Evolutionary conservation across 202 grass and related monocot species (phyloP).

Genomic region (Dendrocalamus latiflorus): DNA sequence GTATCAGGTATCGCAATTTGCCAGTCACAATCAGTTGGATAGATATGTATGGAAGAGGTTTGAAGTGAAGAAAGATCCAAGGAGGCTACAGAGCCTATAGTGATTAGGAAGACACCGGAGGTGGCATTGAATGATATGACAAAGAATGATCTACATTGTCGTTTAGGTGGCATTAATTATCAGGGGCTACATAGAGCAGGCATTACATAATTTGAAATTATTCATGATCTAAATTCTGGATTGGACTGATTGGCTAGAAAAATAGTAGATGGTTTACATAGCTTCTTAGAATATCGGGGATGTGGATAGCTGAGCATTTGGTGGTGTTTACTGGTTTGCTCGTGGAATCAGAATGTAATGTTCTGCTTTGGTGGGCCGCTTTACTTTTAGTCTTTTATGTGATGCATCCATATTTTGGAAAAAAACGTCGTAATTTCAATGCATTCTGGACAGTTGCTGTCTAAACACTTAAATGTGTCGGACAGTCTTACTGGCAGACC

Average conservation of each 20-base stretch:
- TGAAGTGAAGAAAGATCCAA: no score
- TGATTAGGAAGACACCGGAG: background rate
- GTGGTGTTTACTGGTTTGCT: background rate
- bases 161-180: background rate
- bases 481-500: background rate
- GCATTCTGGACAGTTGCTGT: background rate
- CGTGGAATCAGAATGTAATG: background rate
- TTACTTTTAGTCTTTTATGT: background rate
- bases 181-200: background rate
- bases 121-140: background rate
- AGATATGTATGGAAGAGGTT: background rate
- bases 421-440: background rate
- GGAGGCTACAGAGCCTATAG: background rate
- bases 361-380: background rate
- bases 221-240: background rate
- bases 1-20: background rate
- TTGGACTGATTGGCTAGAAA: background rate
- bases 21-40: background rate
- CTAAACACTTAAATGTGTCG: constrained; percentile 2
- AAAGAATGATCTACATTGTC: constrained; percentile 7
- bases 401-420: background rate
- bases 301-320: no score
- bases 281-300: background rate
- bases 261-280: background rate
- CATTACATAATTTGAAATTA: background rate